Base-by-base conservation (phyloP, 306 rosid genomes). In the Mucuna pruriens region DNA sequence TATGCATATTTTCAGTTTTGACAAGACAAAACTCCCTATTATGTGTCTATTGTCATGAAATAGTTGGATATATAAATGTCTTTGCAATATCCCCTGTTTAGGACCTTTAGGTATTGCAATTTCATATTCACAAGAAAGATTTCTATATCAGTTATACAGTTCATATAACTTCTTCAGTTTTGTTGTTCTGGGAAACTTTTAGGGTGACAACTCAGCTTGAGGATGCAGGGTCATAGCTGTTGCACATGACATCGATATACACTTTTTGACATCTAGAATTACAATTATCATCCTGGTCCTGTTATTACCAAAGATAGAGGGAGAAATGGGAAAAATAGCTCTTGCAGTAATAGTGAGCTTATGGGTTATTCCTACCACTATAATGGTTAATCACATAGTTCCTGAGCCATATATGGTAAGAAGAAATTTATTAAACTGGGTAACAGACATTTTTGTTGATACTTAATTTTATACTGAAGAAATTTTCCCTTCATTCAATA, bases 381-480 rank as follows among this genome's bases (percentile, higher is more conserved):
- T 95, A 48, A 82, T 92, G 25, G 84, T 93, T 42, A 87, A 90
- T 82, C 88, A 23, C 78, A 82, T 88, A 73, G 91, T 93, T 86
- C 93, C 91, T 7, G 88, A 93, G 45, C 91, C 97, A 65, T 93
- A 92, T 78, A 96, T 96, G 98, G 97, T 96, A 83, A 76, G 82
- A 26, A 45, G 23, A n/a, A 6, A 55, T 61, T 60, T 23, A 16
- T 40, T 9, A 23, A 40, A 60, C 51, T 36, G 3, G 20, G 38
- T 44, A 12, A 71, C 60, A 7, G 22, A 34, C 22, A 22, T 23
- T 79, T 74, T 79, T 74, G 36, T 42, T 38, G 15, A 60, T 58
- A 67, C 40, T 16, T 76, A 54, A 52, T 63, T 34, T 31, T 67
- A 72, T 60, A 57, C 13, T 55, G 55, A 62, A 71, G 75, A 31